Conservation (phyloP, 257 asterid species). For the Lavandula angustifolia region DNA sequence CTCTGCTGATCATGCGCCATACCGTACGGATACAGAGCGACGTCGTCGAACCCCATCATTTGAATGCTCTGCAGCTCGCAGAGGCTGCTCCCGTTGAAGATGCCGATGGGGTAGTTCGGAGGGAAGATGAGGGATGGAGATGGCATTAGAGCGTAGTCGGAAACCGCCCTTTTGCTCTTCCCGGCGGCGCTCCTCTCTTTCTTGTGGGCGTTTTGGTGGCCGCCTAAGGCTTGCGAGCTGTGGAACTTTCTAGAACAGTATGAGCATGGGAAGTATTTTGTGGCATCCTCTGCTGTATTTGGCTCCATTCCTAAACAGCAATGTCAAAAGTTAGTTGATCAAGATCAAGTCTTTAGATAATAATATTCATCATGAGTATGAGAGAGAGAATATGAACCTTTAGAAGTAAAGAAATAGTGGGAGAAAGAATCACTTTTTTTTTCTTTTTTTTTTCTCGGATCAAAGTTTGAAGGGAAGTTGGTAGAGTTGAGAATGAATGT, state of each 20-base stretch:
- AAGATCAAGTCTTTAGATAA: too few species aligned
- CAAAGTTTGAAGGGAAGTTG: neutral
- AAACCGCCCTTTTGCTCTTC: conserved; percentile 46
- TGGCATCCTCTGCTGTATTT: conserved; percentile 44
- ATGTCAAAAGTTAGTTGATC: too few species aligned
- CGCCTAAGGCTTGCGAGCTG: conserved; percentile 92
- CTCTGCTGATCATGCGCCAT: conserved; percentile 40
- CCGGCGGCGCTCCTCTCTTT: conserved; percentile 80
- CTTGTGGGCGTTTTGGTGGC: conserved; percentile 95
- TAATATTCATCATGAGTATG: too few species aligned
- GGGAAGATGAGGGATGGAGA: conserved; percentile 48
- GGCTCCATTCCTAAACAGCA: conserved; percentile 29
- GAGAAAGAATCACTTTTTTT: too few species aligned
- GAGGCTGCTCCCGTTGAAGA: too few species aligned
- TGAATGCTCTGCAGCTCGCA: too few species aligned
- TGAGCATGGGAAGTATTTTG: conserved; percentile 68
- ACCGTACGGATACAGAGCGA: conserved; percentile 21
- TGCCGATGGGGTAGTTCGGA: conserved; percentile 50
- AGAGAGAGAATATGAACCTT: neutral
- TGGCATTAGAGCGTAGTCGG: conserved; percentile 33
- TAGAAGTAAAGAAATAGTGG: too few species aligned
- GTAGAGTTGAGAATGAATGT: conserved; percentile 13
- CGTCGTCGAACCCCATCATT: neutral
- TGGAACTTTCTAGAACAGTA: conserved; percentile 84
- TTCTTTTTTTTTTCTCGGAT: neutral